Evolutionary conservation across 2,329 filamentous ascomycete species (phyloP).

Genomic region (Talaromyces marneffei): DNA sequence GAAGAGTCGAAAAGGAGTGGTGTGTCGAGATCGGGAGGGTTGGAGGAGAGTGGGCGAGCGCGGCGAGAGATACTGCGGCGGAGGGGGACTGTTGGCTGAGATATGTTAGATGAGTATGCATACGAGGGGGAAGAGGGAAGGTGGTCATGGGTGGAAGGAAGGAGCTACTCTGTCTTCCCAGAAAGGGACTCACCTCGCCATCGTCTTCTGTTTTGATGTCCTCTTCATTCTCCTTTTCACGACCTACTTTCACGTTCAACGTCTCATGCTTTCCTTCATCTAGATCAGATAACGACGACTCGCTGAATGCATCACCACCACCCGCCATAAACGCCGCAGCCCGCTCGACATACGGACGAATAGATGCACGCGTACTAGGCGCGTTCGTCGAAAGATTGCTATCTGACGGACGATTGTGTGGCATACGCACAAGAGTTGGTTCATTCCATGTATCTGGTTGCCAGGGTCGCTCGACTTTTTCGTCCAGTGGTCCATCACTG

Average conservation of each 20-base stretch:
- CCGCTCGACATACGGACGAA: slow-evolving; percentile 11
- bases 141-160: background rate
- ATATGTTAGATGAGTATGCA: background rate
- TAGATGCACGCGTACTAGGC: slow-evolving; percentile 14
- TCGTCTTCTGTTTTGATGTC: background rate
- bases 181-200: background rate
- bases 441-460: slow-evolving; percentile 13
- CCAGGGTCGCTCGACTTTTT: slow-evolving; percentile 6
- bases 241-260: background rate
- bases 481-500: background rate
- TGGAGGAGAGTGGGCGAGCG: slow-evolving; percentile 13
- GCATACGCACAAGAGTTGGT: background rate
- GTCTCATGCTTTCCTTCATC: background rate
- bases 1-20: slow-evolving; percentile 4
- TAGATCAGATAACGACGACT: background rate
- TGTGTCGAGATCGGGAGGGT: slow-evolving; percentile 12
- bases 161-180: background rate
- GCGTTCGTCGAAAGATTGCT: slow-evolving; percentile 13
- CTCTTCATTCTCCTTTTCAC: background rate
- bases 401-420: slow-evolving; percentile 7
- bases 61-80: slow-evolving; percentile 8
- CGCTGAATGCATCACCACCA: background rate
- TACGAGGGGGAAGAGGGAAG: background rate
- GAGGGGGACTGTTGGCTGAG: background rate
- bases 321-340: slow-evolving; percentile 11